Percentiles rank a stretch among this genome's conserved stretches.
phyloP scores from a whole-genome alignment of 306 rosid genomes.

The Sesbania bispinosa region DNA sequence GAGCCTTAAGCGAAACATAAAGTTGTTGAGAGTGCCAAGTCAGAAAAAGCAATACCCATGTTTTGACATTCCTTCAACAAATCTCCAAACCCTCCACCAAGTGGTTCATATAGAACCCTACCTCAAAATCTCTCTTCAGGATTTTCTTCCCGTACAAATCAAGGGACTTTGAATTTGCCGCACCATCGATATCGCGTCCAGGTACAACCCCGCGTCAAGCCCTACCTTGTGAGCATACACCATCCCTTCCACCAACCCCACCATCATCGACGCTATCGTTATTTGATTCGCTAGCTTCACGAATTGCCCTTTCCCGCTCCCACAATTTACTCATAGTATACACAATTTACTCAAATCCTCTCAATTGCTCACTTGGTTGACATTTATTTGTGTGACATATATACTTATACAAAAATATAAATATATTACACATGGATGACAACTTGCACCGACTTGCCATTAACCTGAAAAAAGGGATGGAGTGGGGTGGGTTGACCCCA shows the following conservation, averaged over 20 bases:
- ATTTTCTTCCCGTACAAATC: constrained; percentile 63
- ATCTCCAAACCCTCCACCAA: constrained; percentile 90
- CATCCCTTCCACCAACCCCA: constrained; percentile 92
- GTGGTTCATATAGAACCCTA: constrained; percentile 78
- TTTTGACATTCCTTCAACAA: constrained; percentile 82
- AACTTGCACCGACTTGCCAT: no score
- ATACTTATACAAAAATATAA: no score
- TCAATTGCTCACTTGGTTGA: no score
- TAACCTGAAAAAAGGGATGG: no score
- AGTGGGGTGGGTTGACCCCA: no score
- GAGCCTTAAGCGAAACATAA: constrained; percentile 70
- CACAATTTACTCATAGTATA: no score
- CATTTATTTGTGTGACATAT: no score
- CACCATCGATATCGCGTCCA: constrained; percentile 66
- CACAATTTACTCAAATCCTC: no score
- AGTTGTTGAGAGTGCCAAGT: constrained; percentile 93
- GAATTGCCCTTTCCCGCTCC: constrained; percentile 81
- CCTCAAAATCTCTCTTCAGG: constrained; percentile 67
- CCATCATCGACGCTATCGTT: constrained; percentile 73
- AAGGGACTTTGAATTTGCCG: constrained; percentile 69
- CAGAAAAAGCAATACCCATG: constrained; percentile 77
- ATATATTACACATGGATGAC: no score
- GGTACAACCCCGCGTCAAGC: constrained; percentile 56
- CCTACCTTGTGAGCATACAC: constrained; percentile 79
- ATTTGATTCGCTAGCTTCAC: constrained; percentile 86